A percentile compares a stretch with the other conserved stretches of the same genome.
phyloP scores from a whole-genome alignment of 495 filamentous ascomycete species.

The Delitschia confertaspora region DNA sequence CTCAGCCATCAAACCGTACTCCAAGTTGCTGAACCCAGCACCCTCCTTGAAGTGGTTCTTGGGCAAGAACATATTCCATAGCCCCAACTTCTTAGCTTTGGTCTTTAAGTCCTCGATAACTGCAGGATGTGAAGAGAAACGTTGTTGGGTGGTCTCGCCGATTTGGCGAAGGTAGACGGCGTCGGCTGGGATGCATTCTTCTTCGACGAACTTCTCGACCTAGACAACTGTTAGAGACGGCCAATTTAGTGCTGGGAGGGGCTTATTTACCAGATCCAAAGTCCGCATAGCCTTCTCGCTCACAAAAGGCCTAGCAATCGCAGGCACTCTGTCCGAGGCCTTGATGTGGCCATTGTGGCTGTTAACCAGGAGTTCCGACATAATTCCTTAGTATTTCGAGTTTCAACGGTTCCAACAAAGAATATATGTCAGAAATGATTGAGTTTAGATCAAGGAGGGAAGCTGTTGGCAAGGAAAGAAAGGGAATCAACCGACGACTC shows the following conservation, averaged over 20 bases:
- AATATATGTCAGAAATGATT: too few relatives aligned
- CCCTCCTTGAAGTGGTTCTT: constrained; percentile 92
- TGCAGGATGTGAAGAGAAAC: constrained; percentile 69
- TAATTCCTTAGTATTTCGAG: background rate
- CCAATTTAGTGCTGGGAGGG: background rate
- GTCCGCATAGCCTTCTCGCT: constrained; percentile 75
- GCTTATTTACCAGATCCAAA: constrained; percentile 48
- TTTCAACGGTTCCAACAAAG: background rate
- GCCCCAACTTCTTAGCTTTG: constrained; percentile 71
- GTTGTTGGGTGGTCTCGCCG: constrained; percentile 54
- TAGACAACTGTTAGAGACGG: constrained; percentile 34
- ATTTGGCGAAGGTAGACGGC: constrained; percentile 68
- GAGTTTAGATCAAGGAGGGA: background rate
- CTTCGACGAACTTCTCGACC: constrained; percentile 93
- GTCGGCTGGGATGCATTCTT: constrained; percentile 81
- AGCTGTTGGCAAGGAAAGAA: background rate
- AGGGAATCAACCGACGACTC: constrained; percentile 11
- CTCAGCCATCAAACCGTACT: constrained; percentile 41
- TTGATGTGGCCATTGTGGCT: constrained; percentile 24
- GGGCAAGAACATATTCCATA: constrained; percentile 98
- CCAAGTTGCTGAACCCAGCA: constrained; percentile 47
- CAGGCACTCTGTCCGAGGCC: constrained; percentile 33
- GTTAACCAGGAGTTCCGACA: constrained; percentile 29
- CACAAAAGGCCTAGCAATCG: constrained; percentile 43
- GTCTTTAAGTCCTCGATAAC: constrained; percentile 83